Evolutionary conservation across 441 rosid genomes (phyloP), one percentile per base, ranked within the genome.

Genomic region (Populus hybrid): DNA sequence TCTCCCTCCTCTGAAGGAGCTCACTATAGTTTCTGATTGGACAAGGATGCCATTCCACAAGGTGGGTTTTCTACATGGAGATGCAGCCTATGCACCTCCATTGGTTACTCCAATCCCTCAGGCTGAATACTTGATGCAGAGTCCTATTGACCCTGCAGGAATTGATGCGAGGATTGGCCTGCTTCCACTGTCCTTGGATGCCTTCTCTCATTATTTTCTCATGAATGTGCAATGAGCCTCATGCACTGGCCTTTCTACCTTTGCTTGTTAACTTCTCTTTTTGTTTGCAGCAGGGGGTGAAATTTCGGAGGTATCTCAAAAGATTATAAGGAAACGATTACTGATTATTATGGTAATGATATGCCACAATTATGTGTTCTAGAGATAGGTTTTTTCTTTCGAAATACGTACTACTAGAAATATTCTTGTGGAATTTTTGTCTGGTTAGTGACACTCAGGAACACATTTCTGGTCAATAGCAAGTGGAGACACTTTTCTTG

Each of bases 21-120:
- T 88, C 24, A 90, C 91, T 21, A 54, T 87, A 20, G 89, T 89
- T 73, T 90, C 93, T 7, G 95, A 90, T 79, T 90, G 92, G 95
- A 88, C 97, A 36, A 85, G 89, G 81, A 89, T 89, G 85, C 89
- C 93, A 14, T 90, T 90, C 79, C 89, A 90, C 84, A 85, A 78
- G 76, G 76, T 89, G 57, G 88, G 83, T 74, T 90, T 92, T 78
- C 80, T 87, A 4, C 59, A 79, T 8, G 85, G 86, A 34, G 83
- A 84, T 82, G 86, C 88, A 61, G 86, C 85, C 18, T 79, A 77
- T 74, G 88, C 81, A 3, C 79, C 89, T 72, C 90, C 97, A 38
- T 46, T 92, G 66, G 84, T 84, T 72, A 81, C 92, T 69, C 94
- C 97, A 20, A 79, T 89, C 63, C 92, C 91, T 26, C 91, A 90